These are phyloP conservation scores for Ramularia endophylla DNA, from an alignment of 2,329 filamentous ascomycete genomes.

Conservation along the genomic window DNA sequence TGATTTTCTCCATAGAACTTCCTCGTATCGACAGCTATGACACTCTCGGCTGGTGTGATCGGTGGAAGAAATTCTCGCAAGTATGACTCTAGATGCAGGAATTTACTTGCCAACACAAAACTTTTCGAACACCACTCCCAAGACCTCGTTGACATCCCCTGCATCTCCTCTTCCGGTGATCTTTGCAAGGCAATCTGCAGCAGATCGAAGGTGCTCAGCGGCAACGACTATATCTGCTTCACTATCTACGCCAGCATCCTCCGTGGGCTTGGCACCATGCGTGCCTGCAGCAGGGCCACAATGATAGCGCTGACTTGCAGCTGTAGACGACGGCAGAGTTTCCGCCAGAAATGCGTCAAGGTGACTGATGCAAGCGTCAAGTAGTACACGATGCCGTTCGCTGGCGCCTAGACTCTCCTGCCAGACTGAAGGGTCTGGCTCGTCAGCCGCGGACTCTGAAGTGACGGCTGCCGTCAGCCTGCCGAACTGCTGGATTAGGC, in stretches of 20 bases:
- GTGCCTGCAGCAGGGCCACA: not conserved
- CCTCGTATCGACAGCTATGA: no score
- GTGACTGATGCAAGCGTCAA: slow-evolving; percentile 65
- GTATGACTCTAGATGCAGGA: no score
- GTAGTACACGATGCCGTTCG: slow-evolving; percentile 77
- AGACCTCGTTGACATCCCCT: slow-evolving; percentile 88
- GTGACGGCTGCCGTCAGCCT: slow-evolving; percentile 55
- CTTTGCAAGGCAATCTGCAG: slow-evolving; percentile 70
- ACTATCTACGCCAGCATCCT: slow-evolving; percentile 16
- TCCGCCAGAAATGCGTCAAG: slow-evolving; percentile 67
- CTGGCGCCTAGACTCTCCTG: slow-evolving; percentile 86
- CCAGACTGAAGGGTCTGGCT: slow-evolving; percentile 59
- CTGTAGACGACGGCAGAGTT: slow-evolving; percentile 1
- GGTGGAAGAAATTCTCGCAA: no score
- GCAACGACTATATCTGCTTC: slow-evolving; percentile 82
- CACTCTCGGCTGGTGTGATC: no score
- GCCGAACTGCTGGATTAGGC: slow-evolving; percentile 62
- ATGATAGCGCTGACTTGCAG: not conserved
- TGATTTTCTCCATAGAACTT: no score
- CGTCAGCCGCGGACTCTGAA: slow-evolving; percentile 31
- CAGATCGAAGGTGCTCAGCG: slow-evolving; percentile 79
- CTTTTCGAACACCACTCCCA: slow-evolving; percentile 98
- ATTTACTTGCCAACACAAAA: slow-evolving; percentile 38
- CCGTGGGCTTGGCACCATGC: slow-evolving; percentile 5
- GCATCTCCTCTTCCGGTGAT: slow-evolving; percentile 82